Conservation (phyloP, 2,329 filamentous ascomycete species). For the Colletotrichum destructivum region DNA sequence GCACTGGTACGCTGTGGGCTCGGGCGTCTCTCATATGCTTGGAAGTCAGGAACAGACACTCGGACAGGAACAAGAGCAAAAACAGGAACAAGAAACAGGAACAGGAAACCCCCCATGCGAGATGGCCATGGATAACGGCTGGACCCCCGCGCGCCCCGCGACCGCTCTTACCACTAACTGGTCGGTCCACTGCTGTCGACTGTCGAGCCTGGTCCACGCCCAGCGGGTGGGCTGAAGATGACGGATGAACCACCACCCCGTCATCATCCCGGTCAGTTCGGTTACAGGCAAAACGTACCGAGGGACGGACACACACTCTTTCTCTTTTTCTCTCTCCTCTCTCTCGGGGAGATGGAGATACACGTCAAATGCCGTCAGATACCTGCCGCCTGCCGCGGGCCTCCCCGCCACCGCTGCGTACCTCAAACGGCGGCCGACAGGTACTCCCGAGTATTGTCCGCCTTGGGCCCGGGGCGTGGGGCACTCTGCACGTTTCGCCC, state of each 20-base stretch:
- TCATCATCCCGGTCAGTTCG: constrained; percentile 41
- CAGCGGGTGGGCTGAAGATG: constrained; percentile 26
- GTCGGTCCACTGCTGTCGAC: no score
- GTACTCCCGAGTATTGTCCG: constrained; percentile 30
- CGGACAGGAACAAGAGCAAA: constrained; percentile 5
- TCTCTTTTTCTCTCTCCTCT: neutral
- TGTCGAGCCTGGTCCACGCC: constrained; percentile 4
- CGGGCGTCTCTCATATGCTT: constrained; percentile 30
- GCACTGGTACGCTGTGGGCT: constrained; percentile 27
- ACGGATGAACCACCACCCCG: constrained; percentile 35
- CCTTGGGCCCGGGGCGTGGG: constrained; percentile 20
- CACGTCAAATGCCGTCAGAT: constrained; percentile 17
- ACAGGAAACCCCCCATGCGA: neutral
- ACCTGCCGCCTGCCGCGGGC: constrained; percentile 20
- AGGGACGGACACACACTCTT: constrained; percentile 13
- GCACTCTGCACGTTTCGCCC: constrained; percentile 5
- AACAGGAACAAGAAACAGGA: no score
- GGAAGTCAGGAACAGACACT: constrained; percentile 36
- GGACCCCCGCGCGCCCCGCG: constrained; percentile 22
- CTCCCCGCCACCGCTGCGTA: constrained; percentile 19
- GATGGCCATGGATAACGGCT: constrained; percentile 14
- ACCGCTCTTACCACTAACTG: constrained; percentile 2
- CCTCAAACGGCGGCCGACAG: constrained; percentile 18
- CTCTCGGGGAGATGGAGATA: constrained; percentile 23
- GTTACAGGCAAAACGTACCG: constrained; percentile 35